These are phyloP conservation scores for Cladosporium sp. DNA, from an alignment of 2,329 filamentous ascomycete species.

Conservation along the genomic window DNA sequence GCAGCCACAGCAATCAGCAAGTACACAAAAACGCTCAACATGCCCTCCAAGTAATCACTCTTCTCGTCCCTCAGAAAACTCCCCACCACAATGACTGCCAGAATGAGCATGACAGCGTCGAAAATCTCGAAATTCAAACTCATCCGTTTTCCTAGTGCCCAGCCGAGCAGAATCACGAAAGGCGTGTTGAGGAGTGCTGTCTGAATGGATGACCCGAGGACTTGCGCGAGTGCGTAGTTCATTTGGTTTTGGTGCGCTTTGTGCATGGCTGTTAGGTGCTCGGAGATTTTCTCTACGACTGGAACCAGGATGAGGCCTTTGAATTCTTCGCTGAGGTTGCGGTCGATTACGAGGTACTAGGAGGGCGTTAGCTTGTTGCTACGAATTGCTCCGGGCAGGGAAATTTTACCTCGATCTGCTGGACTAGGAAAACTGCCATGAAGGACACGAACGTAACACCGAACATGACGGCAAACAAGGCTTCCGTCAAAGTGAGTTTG, in stretches of 20 bases:
- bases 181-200: conserved; percentile 85
- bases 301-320: conserved; percentile 72
- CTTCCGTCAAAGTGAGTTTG: conserved; percentile 72
- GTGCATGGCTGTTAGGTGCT: conserved; percentile 77
- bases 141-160: conserved; percentile 66
- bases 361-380: neutral
- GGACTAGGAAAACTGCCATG: conserved; percentile 70
- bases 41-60: conserved; percentile 85
- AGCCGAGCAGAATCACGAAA: conserved; percentile 75
- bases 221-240: conserved; percentile 80
- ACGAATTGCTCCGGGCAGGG: too few species aligned
- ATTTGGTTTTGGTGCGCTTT: conserved; percentile 74
- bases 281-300: conserved; percentile 78
- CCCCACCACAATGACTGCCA: conserved; percentile 80
- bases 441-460: conserved; percentile 66
- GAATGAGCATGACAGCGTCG: conserved; percentile 73
- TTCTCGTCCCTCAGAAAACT: conserved; percentile 84
- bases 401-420: conserved; percentile 62
- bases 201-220: conserved; percentile 81
- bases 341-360: conserved; percentile 46
- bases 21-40: conserved; percentile 68
- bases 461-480: conserved; percentile 58
- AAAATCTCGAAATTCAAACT: conserved; percentile 83
- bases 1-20: conserved; percentile 58
- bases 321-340: conserved; percentile 53